phyloP scores from a whole-genome alignment of 2,329 filamentous ascomycete genomes.

The Xylariaceae sp. region DNA sequence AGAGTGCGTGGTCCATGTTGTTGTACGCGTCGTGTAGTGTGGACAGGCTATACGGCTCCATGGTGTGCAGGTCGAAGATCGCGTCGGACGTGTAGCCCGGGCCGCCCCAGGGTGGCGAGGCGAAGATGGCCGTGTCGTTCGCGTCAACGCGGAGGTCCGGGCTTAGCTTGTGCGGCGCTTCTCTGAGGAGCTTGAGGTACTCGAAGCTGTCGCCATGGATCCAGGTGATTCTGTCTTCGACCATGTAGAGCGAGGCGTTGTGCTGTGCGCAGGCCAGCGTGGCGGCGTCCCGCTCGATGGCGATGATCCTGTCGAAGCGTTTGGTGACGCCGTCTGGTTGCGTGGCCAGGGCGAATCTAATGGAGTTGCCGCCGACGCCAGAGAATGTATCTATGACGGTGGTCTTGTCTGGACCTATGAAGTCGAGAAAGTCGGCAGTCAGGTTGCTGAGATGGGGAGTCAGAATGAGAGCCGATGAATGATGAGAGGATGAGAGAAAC shows the following conservation, averaged over 20 bases:
- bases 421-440: constrained; percentile 61
- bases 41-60: constrained; percentile 78
- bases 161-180: constrained; percentile 30
- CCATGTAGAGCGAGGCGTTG: constrained; percentile 82
- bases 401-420: constrained; percentile 37
- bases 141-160: constrained; percentile 38
- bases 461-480: constrained; percentile 11
- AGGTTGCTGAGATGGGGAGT: constrained; percentile 53
- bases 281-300: constrained; percentile 76
- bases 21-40: constrained; percentile 59
- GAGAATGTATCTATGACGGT: constrained; percentile 84
- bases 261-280: constrained; percentile 86
- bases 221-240: constrained; percentile 72
- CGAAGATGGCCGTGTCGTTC: constrained; percentile 45
- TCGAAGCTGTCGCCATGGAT: constrained; percentile 83
- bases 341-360: constrained; percentile 70
- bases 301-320: constrained; percentile 78
- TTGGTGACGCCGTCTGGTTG: constrained; percentile 42
- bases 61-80: constrained; percentile 76
- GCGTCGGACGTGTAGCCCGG: constrained; percentile 52
- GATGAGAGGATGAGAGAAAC: constrained; percentile 19
- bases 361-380: constrained; percentile 87
- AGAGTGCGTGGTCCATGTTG: constrained; percentile 62
- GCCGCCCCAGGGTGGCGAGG: constrained; percentile 57
- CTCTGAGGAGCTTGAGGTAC: constrained; percentile 48